Evolutionary conservation across 2,329 filamentous ascomycete genomes (phyloP).

Genomic region (Graphiopsis chlorocephala): DNA sequence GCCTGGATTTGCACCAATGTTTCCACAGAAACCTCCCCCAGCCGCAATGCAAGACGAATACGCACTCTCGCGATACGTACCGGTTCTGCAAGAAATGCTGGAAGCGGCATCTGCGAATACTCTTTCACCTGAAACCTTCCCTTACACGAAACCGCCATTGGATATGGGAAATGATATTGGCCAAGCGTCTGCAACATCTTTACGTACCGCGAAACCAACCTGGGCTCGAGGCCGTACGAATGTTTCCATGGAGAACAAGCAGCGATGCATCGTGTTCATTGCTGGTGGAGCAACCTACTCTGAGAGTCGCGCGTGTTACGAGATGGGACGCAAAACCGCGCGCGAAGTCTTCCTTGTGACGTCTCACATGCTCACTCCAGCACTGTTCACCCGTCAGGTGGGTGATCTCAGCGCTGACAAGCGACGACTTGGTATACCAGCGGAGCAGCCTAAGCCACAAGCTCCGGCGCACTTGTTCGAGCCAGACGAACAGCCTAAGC

Average conservation of each 20-base stretch:
- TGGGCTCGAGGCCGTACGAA: constrained; percentile 80
- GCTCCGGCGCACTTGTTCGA: constrained; percentile 86
- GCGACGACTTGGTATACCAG: constrained; percentile 73
- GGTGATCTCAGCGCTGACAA: constrained; percentile 74
- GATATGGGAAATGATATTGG: constrained; percentile 58
- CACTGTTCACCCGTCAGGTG: constrained; percentile 78
- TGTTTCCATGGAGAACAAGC: constrained; percentile 70
- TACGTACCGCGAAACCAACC: constrained; percentile 88
- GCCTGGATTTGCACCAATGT: constrained; percentile 64
- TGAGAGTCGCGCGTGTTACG: constrained; percentile 85
- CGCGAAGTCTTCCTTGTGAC: constrained; percentile 86
- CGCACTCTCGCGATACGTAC: constrained; percentile 81
- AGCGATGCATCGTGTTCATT: constrained; percentile 90
- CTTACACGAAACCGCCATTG: constrained; percentile 55
- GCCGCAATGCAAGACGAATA: constrained; percentile 66
- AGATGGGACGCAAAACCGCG: constrained; percentile 68
- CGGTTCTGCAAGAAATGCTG: constrained; percentile 77
- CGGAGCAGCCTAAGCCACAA: constrained; percentile 74
- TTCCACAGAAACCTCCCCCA: constrained; percentile 62
- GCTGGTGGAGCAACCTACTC: constrained; percentile 93
- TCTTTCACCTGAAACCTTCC: constrained; percentile 45
- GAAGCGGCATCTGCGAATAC: constrained; percentile 58
- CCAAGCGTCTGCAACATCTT: constrained; percentile 56
- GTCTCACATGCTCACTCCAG: constrained; percentile 87
- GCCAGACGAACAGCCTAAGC: constrained; percentile 57